Percentiles rank a stretch among this genome's conserved stretches.
Conservation (phyloP, 495 filamentous ascomycete species). For the Penicillium flavigenum region DNA sequence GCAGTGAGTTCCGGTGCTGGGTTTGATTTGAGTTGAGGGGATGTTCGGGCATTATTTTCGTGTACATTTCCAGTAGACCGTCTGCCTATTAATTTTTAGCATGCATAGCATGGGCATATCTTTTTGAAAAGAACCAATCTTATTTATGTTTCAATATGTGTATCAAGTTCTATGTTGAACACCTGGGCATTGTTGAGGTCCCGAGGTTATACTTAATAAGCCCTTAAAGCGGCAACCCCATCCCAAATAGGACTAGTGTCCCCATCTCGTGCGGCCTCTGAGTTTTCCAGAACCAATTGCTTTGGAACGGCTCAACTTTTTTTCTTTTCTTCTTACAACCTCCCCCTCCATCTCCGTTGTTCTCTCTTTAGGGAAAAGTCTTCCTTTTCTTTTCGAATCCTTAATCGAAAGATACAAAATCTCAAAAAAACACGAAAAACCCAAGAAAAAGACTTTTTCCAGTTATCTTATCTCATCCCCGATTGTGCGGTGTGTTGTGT, state of each 20-base stretch:
- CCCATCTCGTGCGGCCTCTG: slow-evolving; percentile 30
- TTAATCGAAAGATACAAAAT: slow-evolving; percentile 49
- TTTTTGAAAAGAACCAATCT: background rate
- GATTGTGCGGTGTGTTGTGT: slow-evolving; percentile 44
- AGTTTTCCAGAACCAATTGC: slow-evolving; percentile 40
- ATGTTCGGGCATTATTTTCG: slow-evolving; percentile 5
- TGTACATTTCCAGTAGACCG: slow-evolving; percentile 5
- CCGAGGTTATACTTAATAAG: slow-evolving; percentile 12
- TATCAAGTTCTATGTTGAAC: too few relatives aligned
- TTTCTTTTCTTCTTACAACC: slow-evolving; percentile 32
- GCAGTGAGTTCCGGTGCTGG: slow-evolving; percentile 89
- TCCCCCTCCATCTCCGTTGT: slow-evolving; percentile 32
- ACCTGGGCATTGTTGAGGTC: background rate
- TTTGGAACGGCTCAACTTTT: slow-evolving; percentile 42
- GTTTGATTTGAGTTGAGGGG: slow-evolving; percentile 79
- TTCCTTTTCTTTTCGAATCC: slow-evolving; percentile 38
- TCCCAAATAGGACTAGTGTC: slow-evolving; percentile 27
- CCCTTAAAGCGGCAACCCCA: slow-evolving; percentile 28
- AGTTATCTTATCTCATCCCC: slow-evolving; percentile 37
- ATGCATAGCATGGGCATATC: slow-evolving; percentile 36
- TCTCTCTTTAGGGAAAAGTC: slow-evolving; percentile 38
- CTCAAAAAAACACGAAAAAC: slow-evolving; percentile 44
- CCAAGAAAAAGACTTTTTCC: slow-evolving; percentile 30
- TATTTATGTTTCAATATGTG: too few relatives aligned
- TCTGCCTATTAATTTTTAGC: slow-evolving; percentile 4